phyloP scores from a whole-genome alignment of 169 alveolate genomes.

The Plasmodium vivax region DNA sequence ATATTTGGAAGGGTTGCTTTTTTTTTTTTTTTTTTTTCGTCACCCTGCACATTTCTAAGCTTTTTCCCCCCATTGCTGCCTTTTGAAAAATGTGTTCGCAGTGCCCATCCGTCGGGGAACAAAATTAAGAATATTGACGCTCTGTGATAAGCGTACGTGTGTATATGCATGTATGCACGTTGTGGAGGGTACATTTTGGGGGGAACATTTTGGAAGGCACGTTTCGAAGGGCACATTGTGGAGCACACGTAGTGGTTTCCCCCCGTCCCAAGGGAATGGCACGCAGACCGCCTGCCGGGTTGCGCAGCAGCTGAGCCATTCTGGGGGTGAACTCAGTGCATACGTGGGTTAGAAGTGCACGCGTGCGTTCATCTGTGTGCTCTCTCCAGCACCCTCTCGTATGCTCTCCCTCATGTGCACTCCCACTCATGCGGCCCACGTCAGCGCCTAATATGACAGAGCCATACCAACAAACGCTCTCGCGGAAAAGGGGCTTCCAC shows the following conservation, averaged over 20 bases:
- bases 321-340: neutral
- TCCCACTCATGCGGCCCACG: neutral
- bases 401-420: neutral
- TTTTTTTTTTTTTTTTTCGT: neutral
- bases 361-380: neutral
- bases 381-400: neutral
- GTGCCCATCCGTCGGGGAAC: neutral
- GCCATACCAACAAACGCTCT: neutral
- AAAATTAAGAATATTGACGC: neutral
- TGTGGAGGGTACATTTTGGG: neutral
- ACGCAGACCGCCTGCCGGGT: neutral
- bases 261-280: neutral
- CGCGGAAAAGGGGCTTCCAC: neutral
- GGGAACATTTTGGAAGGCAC: too few relatives aligned
- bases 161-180: neutral
- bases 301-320: neutral
- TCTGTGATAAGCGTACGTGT: neutral
- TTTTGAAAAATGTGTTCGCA: neutral
- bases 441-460: neutral
- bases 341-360: neutral
- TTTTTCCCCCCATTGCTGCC: neutral
- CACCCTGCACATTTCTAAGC: neutral
- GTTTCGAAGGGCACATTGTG: too few relatives aligned
- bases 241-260: neutral
- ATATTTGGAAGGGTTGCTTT: neutral